phyloP scores from a whole-genome alignment of 495 filamentous ascomycete genomes.

The Podospora australis region DNA sequence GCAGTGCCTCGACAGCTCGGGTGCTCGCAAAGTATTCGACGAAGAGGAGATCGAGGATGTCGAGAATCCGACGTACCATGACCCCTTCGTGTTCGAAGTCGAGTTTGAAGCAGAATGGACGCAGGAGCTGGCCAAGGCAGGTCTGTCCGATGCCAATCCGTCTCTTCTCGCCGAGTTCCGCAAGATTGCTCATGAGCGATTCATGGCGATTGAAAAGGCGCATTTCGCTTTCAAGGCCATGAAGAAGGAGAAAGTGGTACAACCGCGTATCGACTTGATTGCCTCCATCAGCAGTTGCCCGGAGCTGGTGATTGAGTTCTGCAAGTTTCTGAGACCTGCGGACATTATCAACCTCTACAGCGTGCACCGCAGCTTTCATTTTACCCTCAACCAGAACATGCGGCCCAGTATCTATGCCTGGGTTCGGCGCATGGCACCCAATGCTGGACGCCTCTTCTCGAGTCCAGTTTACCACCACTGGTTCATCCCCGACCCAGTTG shows the following conservation, averaged over 20 bases:
- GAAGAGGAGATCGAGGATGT: slow-evolving; percentile 2
- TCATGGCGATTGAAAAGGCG: slow-evolving; percentile 8
- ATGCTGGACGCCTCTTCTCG: slow-evolving; percentile 44
- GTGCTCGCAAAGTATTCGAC: slow-evolving; percentile 4
- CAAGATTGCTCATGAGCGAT: slow-evolving; percentile 7
- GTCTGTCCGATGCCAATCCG: slow-evolving; percentile 3
- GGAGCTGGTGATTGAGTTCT: slow-evolving; percentile 46
- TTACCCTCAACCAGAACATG: slow-evolving; percentile 41
- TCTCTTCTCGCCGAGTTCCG: slow-evolving; percentile 9
- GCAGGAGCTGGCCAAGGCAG: slow-evolving; percentile 2
- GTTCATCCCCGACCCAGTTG: slow-evolving; percentile 41
- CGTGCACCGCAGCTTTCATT: slow-evolving; percentile 51
- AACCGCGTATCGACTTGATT: slow-evolving; percentile 43
- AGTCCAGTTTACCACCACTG: slow-evolving; percentile 41
- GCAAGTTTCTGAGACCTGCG: slow-evolving; percentile 40
- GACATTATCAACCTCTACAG: slow-evolving; percentile 52
- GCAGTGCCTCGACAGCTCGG: neutral
- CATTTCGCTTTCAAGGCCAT: slow-evolving; percentile 2
- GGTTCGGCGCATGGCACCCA: slow-evolving; percentile 32
- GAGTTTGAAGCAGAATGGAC: slow-evolving; percentile 9
- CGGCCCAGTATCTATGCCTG: slow-evolving; percentile 27
- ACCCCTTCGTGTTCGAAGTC: neutral
- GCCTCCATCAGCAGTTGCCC: slow-evolving; percentile 37
- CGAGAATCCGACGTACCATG: too few species aligned
- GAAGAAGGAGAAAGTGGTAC: neutral